phyloP scores from a whole-genome alignment of 768 basidiomycete species.

The Suillus sp. region DNA sequence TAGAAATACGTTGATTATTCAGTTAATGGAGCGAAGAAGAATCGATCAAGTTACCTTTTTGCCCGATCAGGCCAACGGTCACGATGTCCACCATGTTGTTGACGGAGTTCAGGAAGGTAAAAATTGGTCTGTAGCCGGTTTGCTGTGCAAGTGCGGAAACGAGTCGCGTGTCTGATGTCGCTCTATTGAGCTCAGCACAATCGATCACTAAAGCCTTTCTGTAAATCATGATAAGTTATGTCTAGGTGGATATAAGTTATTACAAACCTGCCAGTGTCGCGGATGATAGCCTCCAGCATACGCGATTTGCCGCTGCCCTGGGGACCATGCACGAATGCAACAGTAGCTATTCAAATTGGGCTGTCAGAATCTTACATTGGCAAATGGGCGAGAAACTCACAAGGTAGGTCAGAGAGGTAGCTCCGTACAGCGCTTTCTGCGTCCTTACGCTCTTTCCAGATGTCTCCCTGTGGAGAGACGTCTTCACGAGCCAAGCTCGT shows the following conservation, averaged over 20 bases:
- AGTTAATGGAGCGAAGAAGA: neutral
- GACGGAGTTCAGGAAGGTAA: slow-evolving; percentile 80
- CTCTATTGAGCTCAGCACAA: slow-evolving; percentile 72
- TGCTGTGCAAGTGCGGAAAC: slow-evolving; percentile 72
- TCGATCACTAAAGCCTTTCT: slow-evolving; percentile 83
- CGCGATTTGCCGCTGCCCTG: slow-evolving; percentile 79
- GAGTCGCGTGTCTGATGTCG: slow-evolving; percentile 67
- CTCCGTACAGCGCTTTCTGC: slow-evolving; percentile 66
- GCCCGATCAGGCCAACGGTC: slow-evolving; percentile 90
- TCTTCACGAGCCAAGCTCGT: slow-evolving; percentile 23
- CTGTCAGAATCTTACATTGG: slow-evolving; percentile 12
- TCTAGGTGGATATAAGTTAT: neutral
- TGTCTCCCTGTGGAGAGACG: slow-evolving; percentile 37
- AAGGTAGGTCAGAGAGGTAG: slow-evolving; percentile 79
- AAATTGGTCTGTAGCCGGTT: slow-evolving; percentile 88
- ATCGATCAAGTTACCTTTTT: slow-evolving; percentile 61
- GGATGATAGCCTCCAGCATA: slow-evolving; percentile 56
- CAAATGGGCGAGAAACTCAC: slow-evolving; percentile 40
- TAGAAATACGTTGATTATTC: slow-evolving; percentile 28
- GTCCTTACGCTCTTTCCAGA: slow-evolving; percentile 85
- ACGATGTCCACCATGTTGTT: slow-evolving; percentile 90
- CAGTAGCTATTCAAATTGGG: slow-evolving; percentile 49
- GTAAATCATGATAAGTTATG: slow-evolving; percentile 8
- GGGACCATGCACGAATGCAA: slow-evolving; percentile 80
- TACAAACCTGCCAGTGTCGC: slow-evolving; percentile 53